Evolutionary conservation across 148 eudicot species (phyloP).

Genomic region (Heliamphora exappendiculata): DNA sequence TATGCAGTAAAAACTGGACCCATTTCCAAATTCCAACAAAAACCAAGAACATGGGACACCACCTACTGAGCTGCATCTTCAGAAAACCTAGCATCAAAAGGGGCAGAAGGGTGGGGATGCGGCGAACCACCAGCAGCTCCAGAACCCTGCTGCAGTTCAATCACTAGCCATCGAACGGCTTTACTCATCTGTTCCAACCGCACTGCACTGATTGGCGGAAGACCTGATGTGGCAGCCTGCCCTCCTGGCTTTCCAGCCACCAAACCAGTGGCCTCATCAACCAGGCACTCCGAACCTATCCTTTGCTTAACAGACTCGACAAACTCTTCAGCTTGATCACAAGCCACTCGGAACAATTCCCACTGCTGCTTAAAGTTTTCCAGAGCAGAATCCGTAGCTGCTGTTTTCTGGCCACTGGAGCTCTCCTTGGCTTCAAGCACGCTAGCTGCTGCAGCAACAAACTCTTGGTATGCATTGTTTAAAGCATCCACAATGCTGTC

Average conservation of each 20-base stretch:
- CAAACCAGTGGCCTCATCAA: slow-evolving; percentile 88
- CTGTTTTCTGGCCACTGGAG: slow-evolving; percentile 56
- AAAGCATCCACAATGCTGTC: slow-evolving; percentile 42
- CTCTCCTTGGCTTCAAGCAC: slow-evolving; percentile 59
- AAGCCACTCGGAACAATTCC: slow-evolving; percentile 78
- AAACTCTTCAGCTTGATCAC: slow-evolving; percentile 95
- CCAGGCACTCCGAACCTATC: slow-evolving; percentile 88
- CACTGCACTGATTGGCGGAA: slow-evolving; percentile 89
- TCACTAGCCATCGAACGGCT: slow-evolving; percentile 89
- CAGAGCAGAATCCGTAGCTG: slow-evolving; percentile 61
- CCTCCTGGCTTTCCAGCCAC: slow-evolving; percentile 58
- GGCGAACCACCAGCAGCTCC: slow-evolving; percentile 41
- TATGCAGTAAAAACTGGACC: not conserved
- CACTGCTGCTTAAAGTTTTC: slow-evolving; percentile 78
- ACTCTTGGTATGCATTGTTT: slow-evolving; percentile 40
- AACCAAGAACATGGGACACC: not conserved
- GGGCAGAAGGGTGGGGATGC: slow-evolving; percentile 42
- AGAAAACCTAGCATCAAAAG: slow-evolving; percentile 75
- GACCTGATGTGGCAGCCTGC: slow-evolving; percentile 39
- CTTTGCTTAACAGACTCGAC: slow-evolving; percentile 89
- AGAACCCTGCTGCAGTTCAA: slow-evolving; percentile 83
- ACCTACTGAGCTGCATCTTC: slow-evolving; percentile 79
- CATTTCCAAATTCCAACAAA: not conserved
- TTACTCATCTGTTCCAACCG: slow-evolving; percentile 96
- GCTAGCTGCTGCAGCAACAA: slow-evolving; percentile 52